Base-by-base conservation (phyloP, 805 yeast species). In the Candida ulmi region DNA sequence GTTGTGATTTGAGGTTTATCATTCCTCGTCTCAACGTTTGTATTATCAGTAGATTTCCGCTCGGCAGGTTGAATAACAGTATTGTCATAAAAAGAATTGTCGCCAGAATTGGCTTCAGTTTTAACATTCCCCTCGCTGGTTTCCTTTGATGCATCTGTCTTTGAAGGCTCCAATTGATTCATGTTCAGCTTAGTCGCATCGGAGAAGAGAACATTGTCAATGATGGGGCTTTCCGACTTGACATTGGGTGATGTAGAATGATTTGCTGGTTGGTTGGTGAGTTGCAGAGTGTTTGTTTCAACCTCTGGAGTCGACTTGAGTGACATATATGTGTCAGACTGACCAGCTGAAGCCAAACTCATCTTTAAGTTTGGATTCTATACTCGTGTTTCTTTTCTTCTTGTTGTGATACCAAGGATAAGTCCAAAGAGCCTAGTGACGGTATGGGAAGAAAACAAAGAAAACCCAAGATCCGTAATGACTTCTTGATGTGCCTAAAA, bases 311-410 rank as follows among this genome's bases (percentile, higher is more conserved):
- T 44, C 11, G 47, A 34, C 17, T 36, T 40, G 33, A 44, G 17
- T 4, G 50, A 38, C 12, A 41, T 18, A 38, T 37, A 38, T 6
- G 48, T 38, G 33, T 46, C 57, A 35, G 44, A 26, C 27, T 46
- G 48, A 19, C 46, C 46, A 13, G 46, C 30, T 9, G 49, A 44
- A 21, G 46, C 43, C 12, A 51, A 42, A 29, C 41, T 46, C 51
- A 46, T 48, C 18, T 11, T 37, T 15, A 4, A 28, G n/a, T 13
- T 12, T 11, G 28, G 9, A 26, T 12, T 26, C 15, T 26, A 12
- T 26, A n/a, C n/a, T n/a, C n/a, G n/a, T n/a, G n/a, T n/a, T n/a
- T n/a, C n/a, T n/a, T 26, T 8, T 26, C 6, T 26, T 12, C 11
- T 28, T 28, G 31, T 28, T 28, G 31, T n/a, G 11, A 9, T 13